A percentile compares a stretch with the other conserved stretches of the same genome.
Conservation (phyloP, 2,329 filamentous ascomycete species). For the Fusarium duplospermum region DNA sequence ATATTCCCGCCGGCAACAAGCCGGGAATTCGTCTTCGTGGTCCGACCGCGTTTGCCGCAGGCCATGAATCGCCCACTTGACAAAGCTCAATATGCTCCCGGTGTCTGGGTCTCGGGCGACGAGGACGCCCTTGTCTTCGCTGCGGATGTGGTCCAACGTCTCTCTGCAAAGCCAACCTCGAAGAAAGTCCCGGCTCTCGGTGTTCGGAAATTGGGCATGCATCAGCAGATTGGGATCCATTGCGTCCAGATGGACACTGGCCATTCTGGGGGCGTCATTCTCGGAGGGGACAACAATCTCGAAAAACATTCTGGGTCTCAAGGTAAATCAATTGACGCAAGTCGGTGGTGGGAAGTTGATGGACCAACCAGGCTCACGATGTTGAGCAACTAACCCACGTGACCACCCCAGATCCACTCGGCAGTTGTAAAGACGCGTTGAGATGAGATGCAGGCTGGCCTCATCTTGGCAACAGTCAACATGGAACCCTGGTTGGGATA, state of each 20-base stretch:
- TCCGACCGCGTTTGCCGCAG: conserved; percentile 20
- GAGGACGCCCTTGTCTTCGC: conserved; percentile 46
- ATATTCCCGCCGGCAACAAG: conserved; percentile 44
- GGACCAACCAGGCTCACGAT: conserved; percentile 11
- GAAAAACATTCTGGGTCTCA: conserved; percentile 42
- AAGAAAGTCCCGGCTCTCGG: conserved; percentile 45
- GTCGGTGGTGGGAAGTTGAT: conserved; percentile 7
- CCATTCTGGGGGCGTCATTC: conserved; percentile 40
- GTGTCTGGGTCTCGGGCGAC: conserved; percentile 48
- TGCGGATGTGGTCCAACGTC: conserved; percentile 44
- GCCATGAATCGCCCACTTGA: conserved; percentile 50
- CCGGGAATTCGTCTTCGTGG: conserved; percentile 46
- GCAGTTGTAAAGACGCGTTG: background rate
- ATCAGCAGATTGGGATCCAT: conserved; percentile 55
- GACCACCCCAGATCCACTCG: conserved; percentile 8
- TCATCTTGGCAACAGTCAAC: background rate
- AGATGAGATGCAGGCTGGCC: background rate
- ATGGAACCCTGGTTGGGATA: background rate
- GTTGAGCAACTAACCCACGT: conserved; percentile 22
- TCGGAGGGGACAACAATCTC: conserved; percentile 42
- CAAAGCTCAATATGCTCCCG: conserved; percentile 49
- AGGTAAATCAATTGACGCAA: background rate
- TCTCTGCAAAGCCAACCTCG: conserved; percentile 47
- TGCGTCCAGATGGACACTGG: conserved; percentile 51
- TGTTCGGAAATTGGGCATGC: conserved; percentile 54